phyloP scores from a whole-genome alignment of 331 rosid genomes.

The Telfairia occidentalis region DNA sequence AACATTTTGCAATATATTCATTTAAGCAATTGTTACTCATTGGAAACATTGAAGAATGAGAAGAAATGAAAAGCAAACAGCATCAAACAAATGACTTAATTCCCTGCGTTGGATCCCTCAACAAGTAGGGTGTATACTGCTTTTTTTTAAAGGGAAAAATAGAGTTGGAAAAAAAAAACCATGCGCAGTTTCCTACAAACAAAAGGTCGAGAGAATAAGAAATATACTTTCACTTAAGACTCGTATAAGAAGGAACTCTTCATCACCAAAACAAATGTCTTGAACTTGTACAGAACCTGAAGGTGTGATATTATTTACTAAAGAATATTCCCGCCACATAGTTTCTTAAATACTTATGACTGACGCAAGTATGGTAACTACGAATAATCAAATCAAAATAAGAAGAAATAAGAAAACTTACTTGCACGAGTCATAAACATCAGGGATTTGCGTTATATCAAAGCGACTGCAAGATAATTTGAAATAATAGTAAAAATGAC shows the following conservation, averaged over 20 bases:
- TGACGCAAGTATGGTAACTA: not conserved
- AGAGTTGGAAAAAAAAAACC: not conserved
- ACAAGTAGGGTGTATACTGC: not conserved
- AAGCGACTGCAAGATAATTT: constrained; percentile 53
- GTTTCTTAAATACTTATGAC: not conserved
- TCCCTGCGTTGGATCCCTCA: not conserved
- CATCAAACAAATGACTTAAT: not conserved
- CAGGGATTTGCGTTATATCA: constrained; percentile 92
- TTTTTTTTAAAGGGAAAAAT: not conserved
- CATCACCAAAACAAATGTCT: not conserved
- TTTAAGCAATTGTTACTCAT: not conserved
- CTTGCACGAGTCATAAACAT: constrained; percentile 99
- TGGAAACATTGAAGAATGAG: not conserved
- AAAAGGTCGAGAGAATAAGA: not conserved
- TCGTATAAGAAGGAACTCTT: not conserved
- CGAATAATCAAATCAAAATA: not conserved
- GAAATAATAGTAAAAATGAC: constrained; percentile 16
- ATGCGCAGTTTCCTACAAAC: not conserved
- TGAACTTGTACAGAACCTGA: not conserved
- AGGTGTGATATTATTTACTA: not conserved
- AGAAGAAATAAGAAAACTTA: constrained; percentile 25
- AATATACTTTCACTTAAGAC: not conserved
- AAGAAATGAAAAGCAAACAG: not conserved
- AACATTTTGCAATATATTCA: not conserved
- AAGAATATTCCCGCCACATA: not conserved